Conservation (phyloP, 805 yeast species). For the Cyberlindnera suaveolens region DNA sequence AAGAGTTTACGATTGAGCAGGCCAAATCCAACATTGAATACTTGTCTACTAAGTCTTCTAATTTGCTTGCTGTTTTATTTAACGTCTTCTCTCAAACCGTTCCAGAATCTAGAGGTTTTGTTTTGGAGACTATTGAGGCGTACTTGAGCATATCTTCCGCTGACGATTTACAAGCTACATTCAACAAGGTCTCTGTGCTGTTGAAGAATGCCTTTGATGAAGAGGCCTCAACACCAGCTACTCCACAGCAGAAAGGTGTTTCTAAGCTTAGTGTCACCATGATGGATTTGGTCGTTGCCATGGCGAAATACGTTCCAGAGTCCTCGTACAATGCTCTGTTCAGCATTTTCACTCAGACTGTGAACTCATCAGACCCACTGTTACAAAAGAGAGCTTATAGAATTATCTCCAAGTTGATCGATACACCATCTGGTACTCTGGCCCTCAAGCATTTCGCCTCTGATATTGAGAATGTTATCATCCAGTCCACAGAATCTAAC, state of each 20-base stretch:
- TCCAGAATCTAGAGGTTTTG: slow-evolving; percentile 76
- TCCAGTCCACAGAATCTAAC: slow-evolving; percentile 51
- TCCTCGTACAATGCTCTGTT: slow-evolving; percentile 68
- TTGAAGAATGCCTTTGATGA: slow-evolving; percentile 70
- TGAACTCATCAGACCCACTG: slow-evolving; percentile 51
- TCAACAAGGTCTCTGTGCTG: slow-evolving; percentile 78
- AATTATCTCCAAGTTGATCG: slow-evolving; percentile 63
- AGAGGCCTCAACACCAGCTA: slow-evolving; percentile 32
- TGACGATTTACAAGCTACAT: slow-evolving; percentile 65
- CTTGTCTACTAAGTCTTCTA: slow-evolving; percentile 60
- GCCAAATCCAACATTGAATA: slow-evolving; percentile 56
- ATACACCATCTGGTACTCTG: slow-evolving; percentile 55
- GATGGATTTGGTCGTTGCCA: slow-evolving; percentile 84
- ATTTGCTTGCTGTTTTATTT: slow-evolving; percentile 79
- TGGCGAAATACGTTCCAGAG: slow-evolving; percentile 78
- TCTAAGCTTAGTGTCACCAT: slow-evolving; percentile 68
- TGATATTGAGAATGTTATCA: slow-evolving; percentile 54
- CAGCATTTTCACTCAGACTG: slow-evolving; percentile 68
- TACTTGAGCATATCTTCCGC: slow-evolving; percentile 65
- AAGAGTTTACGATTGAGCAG: slow-evolving; percentile 50
- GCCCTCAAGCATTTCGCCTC: slow-evolving; percentile 47
- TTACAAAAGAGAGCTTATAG: slow-evolving; percentile 89
- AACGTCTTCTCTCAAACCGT: slow-evolving; percentile 89
- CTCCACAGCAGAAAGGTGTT: slow-evolving; percentile 28
- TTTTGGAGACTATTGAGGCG: slow-evolving; percentile 80